phyloP scores from a whole-genome alignment of 2,329 filamentous ascomycete species.

The Botrytis galanthina region DNA sequence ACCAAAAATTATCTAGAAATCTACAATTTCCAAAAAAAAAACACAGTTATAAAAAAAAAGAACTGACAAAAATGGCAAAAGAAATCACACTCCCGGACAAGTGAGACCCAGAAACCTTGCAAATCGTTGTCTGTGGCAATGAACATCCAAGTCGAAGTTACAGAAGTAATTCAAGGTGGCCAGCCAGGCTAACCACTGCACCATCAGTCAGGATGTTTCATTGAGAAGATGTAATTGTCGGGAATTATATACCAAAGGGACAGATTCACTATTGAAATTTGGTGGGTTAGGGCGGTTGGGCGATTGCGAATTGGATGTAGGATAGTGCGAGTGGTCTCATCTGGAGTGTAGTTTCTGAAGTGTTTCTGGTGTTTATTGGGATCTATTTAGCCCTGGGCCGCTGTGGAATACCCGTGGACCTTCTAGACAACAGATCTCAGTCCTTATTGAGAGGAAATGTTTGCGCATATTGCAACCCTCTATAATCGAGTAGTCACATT shows the following conservation, averaged over 20 bases:
- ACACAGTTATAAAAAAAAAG: not conserved
- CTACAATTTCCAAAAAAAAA: not conserved
- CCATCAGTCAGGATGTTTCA: not conserved
- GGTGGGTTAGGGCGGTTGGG: not conserved
- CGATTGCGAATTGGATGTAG: not conserved
- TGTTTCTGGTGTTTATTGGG: not conserved
- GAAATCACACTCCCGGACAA: not conserved
- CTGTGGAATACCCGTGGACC: not conserved
- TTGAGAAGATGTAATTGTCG: not conserved
- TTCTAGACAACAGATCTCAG: not conserved
- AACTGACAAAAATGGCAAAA: not conserved
- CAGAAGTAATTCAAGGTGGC: not conserved
- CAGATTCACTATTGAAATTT: not conserved
- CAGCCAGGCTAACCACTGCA: not conserved
- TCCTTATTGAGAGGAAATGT: accelerated
- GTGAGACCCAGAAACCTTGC: conserved; percentile 2
- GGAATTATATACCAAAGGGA: not conserved
- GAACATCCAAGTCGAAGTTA: not conserved
- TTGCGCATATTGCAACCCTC: not conserved
- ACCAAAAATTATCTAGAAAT: not conserved
- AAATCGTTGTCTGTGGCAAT: conserved; percentile 7
- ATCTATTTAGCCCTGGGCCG: not conserved
- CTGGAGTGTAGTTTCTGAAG: not conserved
- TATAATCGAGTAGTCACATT: not conserved
- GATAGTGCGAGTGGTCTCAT: accelerated